Percentiles rank a stretch among this genome's conserved stretches.
These are phyloP conservation scores for Trypanosoma brucei DNA, from an alignment of 208 protist genomes.

Conservation along the genomic window DNA sequence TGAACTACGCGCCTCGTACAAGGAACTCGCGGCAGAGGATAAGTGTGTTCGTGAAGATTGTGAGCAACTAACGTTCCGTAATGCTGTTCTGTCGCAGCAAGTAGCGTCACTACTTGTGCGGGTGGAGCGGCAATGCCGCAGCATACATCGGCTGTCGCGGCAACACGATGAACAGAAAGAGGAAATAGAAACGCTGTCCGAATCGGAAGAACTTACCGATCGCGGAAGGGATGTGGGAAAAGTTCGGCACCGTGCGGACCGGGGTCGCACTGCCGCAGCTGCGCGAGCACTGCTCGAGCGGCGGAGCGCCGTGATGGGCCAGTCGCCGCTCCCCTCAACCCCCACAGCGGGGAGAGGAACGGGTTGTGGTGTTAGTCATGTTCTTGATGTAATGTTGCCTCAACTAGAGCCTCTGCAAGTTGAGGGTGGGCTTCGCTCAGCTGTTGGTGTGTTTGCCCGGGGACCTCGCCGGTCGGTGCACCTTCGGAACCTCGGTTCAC, in stretches of 20 bases:
- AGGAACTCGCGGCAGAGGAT: slow-evolving; percentile 33
- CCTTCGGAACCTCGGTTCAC: slow-evolving; percentile 17
- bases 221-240: slow-evolving; percentile 1
- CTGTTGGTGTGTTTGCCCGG: slow-evolving; percentile 22
- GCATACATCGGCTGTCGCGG: slow-evolving; percentile 3
- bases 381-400: slow-evolving; percentile 15
- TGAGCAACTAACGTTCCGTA: slow-evolving; percentile 61
- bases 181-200: slow-evolving; percentile 6
- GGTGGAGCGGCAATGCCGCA: slow-evolving; percentile 31
- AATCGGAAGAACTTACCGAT: slow-evolving; percentile 7
- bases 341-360: neutral
- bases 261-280: slow-evolving; percentile 18
- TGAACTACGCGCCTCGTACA: slow-evolving; percentile 23
- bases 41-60: slow-evolving; percentile 44
- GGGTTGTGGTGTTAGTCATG: neutral
- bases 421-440: slow-evolving; percentile 27
- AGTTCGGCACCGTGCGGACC: neutral
- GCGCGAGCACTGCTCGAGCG: slow-evolving; percentile 21
- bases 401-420: slow-evolving; percentile 20
- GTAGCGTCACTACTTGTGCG: slow-evolving; percentile 60
- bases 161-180: slow-evolving; percentile 1
- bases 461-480: slow-evolving; percentile 1
- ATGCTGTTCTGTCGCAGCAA: slow-evolving; percentile 68
- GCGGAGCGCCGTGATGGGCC: slow-evolving; percentile 8
- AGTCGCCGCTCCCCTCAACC: no score